A percentile compares a stretch with the other conserved stretches of the same genome.
phyloP scores from a whole-genome alignment of 2,329 filamentous ascomycete species.

The Xylaria sp. region DNA sequence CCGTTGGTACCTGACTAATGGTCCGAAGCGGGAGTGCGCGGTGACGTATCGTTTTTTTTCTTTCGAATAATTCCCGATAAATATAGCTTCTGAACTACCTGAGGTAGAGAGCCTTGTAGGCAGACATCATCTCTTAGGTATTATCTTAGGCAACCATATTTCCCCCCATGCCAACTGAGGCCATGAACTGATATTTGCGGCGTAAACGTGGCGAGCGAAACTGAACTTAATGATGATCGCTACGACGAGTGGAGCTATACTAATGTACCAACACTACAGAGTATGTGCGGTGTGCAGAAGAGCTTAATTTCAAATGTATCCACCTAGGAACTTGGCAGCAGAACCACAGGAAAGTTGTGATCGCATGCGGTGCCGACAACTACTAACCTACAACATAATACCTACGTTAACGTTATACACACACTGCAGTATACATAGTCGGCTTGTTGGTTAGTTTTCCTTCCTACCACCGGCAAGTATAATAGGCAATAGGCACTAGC shows the following conservation, averaged over 20 bases:
- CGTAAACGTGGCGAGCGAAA: neutral
- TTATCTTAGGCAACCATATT: neutral
- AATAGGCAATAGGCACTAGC: neutral
- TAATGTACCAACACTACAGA: too few species aligned
- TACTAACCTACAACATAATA: too few species aligned
- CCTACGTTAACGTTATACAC: too few species aligned
- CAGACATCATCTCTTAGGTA: neutral
- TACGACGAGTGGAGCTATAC: conserved; percentile 1
- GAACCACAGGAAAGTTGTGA: neutral
- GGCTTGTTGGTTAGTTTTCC: neutral
- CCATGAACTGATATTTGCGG: conserved; percentile 20
- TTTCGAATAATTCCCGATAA: conserved; percentile 26
- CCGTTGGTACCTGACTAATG: conserved; percentile 16
- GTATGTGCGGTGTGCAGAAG: conserved; percentile 4
- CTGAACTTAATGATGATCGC: conserved; percentile 14
- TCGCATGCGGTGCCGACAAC: neutral
- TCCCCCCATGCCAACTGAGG: conserved; percentile 2
- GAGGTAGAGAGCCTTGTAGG: neutral
- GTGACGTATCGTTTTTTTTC: conserved; percentile 9
- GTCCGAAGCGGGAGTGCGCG: conserved; percentile 7
- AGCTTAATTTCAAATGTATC: conserved; percentile 30
- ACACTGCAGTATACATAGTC: neutral
- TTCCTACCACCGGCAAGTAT: too few species aligned
- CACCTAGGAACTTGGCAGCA: neutral
- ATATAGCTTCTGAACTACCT: neutral